phyloP scores from a whole-genome alignment of 768 basidiomycete genomes.

The Gyrodon lividus region DNA sequence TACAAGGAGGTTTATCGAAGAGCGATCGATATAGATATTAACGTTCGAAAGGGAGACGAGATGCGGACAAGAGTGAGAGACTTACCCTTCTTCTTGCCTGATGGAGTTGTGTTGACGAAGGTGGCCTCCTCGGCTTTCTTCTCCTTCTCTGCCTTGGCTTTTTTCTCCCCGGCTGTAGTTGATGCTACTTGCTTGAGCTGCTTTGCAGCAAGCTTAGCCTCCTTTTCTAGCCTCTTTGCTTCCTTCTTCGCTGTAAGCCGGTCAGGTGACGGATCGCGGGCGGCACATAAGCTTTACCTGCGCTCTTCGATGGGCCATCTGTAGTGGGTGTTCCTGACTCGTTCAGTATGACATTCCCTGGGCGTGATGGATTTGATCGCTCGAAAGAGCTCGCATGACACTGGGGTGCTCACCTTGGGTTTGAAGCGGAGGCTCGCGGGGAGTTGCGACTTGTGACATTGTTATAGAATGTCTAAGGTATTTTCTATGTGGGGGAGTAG shows the following conservation, averaged over 20 bases:
- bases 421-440: constrained; percentile 1
- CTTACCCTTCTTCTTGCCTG: constrained; percentile 92
- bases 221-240: constrained; percentile 77
- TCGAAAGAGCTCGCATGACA: not conserved
- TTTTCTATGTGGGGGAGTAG: not conserved
- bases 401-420: not conserved
- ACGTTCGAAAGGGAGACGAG: not conserved
- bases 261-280: constrained; percentile 2
- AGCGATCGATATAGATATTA: not conserved
- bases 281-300: constrained; percentile 30
- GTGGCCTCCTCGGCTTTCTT: constrained; percentile 65
- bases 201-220: constrained; percentile 75
- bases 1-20: constrained; percentile 26
- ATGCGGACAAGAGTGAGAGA: not conserved
- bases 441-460: constrained; percentile 6
- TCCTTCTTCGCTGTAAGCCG: constrained; percentile 70
- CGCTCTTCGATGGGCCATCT: constrained; percentile 37
- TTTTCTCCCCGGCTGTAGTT: constrained; percentile 56
- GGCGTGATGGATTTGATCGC: not conserved
- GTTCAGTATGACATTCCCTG: constrained; percentile 1
- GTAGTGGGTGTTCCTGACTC: not conserved
- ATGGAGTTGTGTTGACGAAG: constrained; percentile 89
- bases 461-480: not conserved
- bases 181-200: constrained; percentile 40
- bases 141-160: constrained; percentile 71